Evolutionary conservation across 1,284 basidiomycete species (phyloP).

Genomic region (Neolentinus lepideus): DNA sequence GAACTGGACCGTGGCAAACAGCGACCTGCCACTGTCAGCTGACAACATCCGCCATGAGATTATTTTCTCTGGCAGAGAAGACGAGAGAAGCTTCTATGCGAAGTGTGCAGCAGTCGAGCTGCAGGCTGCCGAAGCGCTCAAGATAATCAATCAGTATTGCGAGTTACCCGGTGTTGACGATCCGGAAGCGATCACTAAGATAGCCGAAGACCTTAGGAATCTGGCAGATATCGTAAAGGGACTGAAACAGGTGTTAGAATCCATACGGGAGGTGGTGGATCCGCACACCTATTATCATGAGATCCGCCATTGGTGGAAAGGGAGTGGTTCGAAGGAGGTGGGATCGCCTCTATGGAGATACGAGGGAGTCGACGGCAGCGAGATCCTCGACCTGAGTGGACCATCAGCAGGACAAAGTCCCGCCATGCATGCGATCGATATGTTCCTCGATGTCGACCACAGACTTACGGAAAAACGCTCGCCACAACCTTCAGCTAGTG

Average conservation of each 20-base stretch:
- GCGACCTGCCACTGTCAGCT: slow-evolving; percentile 43
- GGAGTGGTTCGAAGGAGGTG: slow-evolving; percentile 57
- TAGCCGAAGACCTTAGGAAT: slow-evolving; percentile 66
- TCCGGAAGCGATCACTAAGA: slow-evolving; percentile 59
- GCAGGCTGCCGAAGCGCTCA: slow-evolving; percentile 80
- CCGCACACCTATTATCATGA: slow-evolving; percentile 89
- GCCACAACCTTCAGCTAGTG: slow-evolving; percentile 54
- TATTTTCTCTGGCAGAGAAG: slow-evolving; percentile 78
- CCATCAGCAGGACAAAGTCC: slow-evolving; percentile 94
- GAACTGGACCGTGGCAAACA: slow-evolving; percentile 74
- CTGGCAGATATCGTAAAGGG: slow-evolving; percentile 71
- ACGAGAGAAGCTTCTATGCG: slow-evolving; percentile 85
- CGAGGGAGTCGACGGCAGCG: slow-evolving; percentile 66
- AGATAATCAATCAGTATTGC: slow-evolving; percentile 81
- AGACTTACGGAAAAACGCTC: slow-evolving; percentile 66
- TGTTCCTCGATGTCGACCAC: slow-evolving; percentile 81
- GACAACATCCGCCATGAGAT: slow-evolving; percentile 64
- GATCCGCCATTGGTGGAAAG: slow-evolving; percentile 91
- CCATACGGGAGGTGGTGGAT: slow-evolving; percentile 70
- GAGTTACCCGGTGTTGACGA: slow-evolving; percentile 69
- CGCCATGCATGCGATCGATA: slow-evolving; percentile 77
- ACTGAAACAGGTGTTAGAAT: slow-evolving; percentile 62
- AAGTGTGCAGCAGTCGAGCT: slow-evolving; percentile 84
- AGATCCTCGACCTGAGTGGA: slow-evolving; percentile 65
- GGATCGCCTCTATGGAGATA: slow-evolving; percentile 69